Base-by-base conservation (phyloP, 257 asterid genomes). In the Voacanga thouarsii region DNA sequence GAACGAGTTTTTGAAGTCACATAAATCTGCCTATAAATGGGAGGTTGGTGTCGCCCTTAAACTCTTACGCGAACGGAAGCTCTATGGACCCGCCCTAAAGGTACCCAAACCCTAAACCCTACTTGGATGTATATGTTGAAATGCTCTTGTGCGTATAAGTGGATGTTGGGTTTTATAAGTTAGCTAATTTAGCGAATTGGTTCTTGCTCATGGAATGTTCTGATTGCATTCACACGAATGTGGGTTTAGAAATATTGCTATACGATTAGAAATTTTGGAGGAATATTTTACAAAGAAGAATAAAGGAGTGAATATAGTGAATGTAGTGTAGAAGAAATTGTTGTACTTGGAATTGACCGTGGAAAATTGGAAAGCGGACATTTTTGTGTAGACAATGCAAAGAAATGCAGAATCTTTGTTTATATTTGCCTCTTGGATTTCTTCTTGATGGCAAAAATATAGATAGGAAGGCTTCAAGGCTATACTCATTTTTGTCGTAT, bases 21-120 rank as follows among this genome's bases (percentile, higher is more conserved):
- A 74, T 50, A 93, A 96, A 80, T 87, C 89, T 57, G 97, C 93
- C 44, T 96, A 79, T 70, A 96, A 96, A 88, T 96, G 98, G 99
- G 99, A 96, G 83, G 96, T 90, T 16, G 97, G 90, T 12, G 90
- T 87, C 80, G 80, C 97, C 37, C 84, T 96, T 81, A 90, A 90
- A 85, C 79, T 87, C 37, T 90, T 95, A 21, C 97, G 99, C 23
- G 78, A 85, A 80, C 93, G 96, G 78, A 89, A 86, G 81, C 90
- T 91, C 70, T 89, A 93, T 77, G 86, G 84, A 73, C 92, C 94
- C 14, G 97, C 98, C 23, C 82, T 89, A 84, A 95, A 95, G 98
- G 98, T 93, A 60, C 75, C 74, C 3, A 3, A 8, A n/a, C 57
- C 45, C 47, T 43, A 30, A 5, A 10, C 16, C 33, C 51, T 56